Base-by-base conservation (phyloP, 148 eudicot species). In the Tetragonia tetragonoides region DNA sequence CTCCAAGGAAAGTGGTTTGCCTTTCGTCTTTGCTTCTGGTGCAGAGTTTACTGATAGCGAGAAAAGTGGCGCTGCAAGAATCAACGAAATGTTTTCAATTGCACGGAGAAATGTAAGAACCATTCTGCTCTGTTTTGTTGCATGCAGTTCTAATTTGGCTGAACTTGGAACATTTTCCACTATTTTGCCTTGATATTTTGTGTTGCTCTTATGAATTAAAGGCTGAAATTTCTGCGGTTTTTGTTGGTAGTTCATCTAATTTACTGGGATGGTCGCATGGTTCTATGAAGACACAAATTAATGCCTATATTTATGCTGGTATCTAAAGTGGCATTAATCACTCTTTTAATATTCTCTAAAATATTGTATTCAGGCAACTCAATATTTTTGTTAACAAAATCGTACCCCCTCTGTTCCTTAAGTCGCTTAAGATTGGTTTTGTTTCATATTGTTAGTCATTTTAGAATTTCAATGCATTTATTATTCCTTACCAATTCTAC, bases 11-110 rank as follows among this genome's bases (percentile, higher is more conserved):
- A 88, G 98, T 84, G 98, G 98, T 70, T 74, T 94, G 88, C 98
- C 98, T 54, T 92, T 94, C 79, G 97, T 94, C 40, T 94, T 90
- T 81, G 98, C 98, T 79, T 94, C 98, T 73, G 98, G 95, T 84
- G 98, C 98, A 39, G 98, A 94, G 90, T 94, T 94, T 79, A 89
- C 92, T 59, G 98, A 94, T 84, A 94, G 93, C 66, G 97, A 94
- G 87, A 92, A 82, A 87, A 90, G 97, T 86, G 98, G 98, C 63
- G 90, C 89, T 82, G 93, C 93, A 67, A 87, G 90, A 84, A 92
- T 94, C 76, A 92, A 90, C 75, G 89, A 92, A 64, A 75, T 94
- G 90, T 94, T 94, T 82, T 81, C 93, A 16, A 77, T 85, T 65
- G 98, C 98, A 28, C 88, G 97, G 83, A 88, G 97, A 84, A 94